A percentile compares a stretch with the other conserved stretches of the same genome.
These are phyloP conservation scores for Pyrenochaeta sp. DNA, from an alignment of 2,329 filamentous ascomycete species.

Conservation along the genomic window DNA sequence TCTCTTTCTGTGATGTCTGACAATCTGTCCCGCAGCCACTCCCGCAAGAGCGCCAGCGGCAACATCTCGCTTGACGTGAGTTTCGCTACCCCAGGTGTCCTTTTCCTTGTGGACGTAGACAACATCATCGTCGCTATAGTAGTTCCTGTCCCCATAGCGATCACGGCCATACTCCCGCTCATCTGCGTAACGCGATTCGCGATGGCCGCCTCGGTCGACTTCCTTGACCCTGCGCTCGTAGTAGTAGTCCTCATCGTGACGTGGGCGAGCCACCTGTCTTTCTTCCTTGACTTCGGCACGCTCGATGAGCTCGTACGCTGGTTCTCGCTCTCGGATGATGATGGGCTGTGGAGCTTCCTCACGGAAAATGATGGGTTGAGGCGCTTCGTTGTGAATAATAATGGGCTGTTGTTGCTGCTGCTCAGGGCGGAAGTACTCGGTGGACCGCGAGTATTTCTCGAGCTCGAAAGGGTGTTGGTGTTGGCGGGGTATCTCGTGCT, in stretches of 20 bases:
- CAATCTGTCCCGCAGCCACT: constrained; percentile 66
- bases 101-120: constrained; percentile 66
- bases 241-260: constrained; percentile 66
- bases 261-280: constrained; percentile 54
- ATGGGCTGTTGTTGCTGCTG: constrained; percentile 48
- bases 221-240: constrained; percentile 66
- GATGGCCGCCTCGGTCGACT: constrained; percentile 57
- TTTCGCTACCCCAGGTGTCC: constrained; percentile 52
- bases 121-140: constrained; percentile 68
- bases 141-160: constrained; percentile 52
- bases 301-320: constrained; percentile 67
- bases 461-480: constrained; percentile 48
- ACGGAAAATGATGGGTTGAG: constrained; percentile 63
- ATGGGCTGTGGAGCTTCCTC: constrained; percentile 58
- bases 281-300: constrained; percentile 62
- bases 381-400: constrained; percentile 59
- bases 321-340: constrained; percentile 60
- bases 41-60: constrained; percentile 69
- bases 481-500: constrained; percentile 38
- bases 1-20: constrained; percentile 64
- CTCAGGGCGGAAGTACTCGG: constrained; percentile 60
- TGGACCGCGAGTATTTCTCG: constrained; percentile 60
- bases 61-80: constrained; percentile 63
- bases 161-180: constrained; percentile 49
- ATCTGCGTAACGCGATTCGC: constrained; percentile 46